Evolutionary conservation across 208 protist species (phyloP).

Genomic region (Strigomonas culicis): DNA sequence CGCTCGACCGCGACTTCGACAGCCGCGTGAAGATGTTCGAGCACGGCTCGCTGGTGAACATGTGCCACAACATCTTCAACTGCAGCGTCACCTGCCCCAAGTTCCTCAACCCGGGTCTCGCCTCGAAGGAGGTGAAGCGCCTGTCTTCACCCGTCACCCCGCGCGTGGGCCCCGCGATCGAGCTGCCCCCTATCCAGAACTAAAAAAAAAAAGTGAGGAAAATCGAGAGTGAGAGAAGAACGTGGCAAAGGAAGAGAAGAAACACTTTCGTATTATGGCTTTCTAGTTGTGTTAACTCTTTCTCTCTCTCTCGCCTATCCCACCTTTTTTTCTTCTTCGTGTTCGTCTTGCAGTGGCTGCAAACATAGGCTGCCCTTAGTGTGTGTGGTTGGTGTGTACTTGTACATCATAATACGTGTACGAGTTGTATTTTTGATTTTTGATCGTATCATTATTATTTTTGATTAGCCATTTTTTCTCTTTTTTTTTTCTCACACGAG

Average conservation of each 20-base stretch:
- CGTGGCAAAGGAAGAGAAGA: constrained; percentile 3
- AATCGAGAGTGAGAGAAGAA: constrained; percentile 4
- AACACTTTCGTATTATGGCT: not conserved
- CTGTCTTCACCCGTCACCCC: constrained; percentile 52
- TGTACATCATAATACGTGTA: constrained; percentile 4
- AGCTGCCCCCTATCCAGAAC: constrained; percentile 27
- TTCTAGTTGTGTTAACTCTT: constrained; percentile 4
- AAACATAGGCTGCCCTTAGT: not conserved
- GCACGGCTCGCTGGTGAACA: constrained; percentile 80
- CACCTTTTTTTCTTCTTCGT: no score
- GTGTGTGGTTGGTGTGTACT: constrained; percentile 7
- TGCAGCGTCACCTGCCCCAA: constrained; percentile 90
- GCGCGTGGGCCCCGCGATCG: constrained; percentile 45
- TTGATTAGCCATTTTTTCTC: constrained; percentile 1
- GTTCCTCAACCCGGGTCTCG: constrained; percentile 86
- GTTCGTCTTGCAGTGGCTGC: no score
- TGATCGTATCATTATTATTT: not conserved
- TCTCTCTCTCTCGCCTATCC: not conserved
- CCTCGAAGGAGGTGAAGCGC: constrained; percentile 89
- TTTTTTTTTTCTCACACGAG: constrained; percentile 4
- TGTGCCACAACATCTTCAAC: constrained; percentile 93
- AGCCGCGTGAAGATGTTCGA: constrained; percentile 83
- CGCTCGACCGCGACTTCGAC: constrained; percentile 84
- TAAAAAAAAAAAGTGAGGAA: not conserved
- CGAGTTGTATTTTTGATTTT: not conserved